Base-by-base conservation (phyloP, 176 grass and related monocot genomes). In the Tillandsia fasciculata region DNA sequence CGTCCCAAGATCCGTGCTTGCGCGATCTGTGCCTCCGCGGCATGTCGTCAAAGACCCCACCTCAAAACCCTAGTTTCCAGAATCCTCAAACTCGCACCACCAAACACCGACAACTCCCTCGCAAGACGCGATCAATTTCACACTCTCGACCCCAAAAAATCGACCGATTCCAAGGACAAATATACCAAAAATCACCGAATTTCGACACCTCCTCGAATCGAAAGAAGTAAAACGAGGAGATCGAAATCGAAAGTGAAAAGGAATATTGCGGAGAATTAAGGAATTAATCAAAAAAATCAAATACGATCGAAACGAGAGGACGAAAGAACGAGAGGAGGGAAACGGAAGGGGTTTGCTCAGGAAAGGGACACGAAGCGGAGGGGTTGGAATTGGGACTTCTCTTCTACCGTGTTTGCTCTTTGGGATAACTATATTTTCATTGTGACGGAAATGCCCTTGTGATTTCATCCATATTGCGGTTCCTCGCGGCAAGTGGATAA, bases 1-100 rank as follows among this genome's bases (percentile, higher is more conserved):
- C 71, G 52, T 74, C 78, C 64, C 53, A 52, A 65, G 20, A 52
- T 2, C 51, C 65, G 15, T 76, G 66, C 61, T 71, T 82, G 12
- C 26, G 67, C 26, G 67, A 48, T 67, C 67, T 71, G 67, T 68
- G 80, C 0, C 80, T 71, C 73, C 73, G 69, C 9, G 80, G 72
- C 80, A 82, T 82, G 50, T 20, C 52, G 50, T 18, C 65, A 27
- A 17, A 67, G 33, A 42, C 33, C 33, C 33, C 14, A 12, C n/a
- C 14, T 70, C 50, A 64, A 82, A 59, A 11, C 6, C 72, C 74
- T 68, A 56, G 20, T 0, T 68, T 29, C 50, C 65, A 48, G 8
- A 48, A 28, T 17, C 50, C 11, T 61, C 64, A 53, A 64, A 15
- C 27, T 54, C 12, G 23, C 50, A 58, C 33, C 24, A 24, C 28